Base-by-base conservation (phyloP, 2,329 filamentous ascomycete genomes). In the Hirsutella minnesotensis region DNA sequence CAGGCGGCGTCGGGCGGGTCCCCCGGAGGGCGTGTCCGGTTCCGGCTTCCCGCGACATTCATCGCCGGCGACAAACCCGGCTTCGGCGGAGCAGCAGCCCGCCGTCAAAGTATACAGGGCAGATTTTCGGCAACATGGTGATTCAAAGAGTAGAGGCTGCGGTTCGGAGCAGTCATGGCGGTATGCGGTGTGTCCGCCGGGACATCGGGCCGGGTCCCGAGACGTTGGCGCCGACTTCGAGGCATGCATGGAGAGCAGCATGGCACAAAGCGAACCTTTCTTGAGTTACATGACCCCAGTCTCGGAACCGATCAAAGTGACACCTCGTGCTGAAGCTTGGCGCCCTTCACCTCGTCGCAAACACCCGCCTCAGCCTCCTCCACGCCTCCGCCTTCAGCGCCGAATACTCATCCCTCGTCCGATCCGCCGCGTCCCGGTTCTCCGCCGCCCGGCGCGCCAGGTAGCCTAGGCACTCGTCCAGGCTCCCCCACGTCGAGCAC, bases 381-480 rank as follows among this genome's bases (percentile, higher is more conserved):
- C 51, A 46, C 5, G 49, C 51, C 47, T 60, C 58, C 10, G 39
- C 40, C 49, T 58, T 60, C 10, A 60, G 41, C 1, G 58, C 57
- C 2, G 35, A 15, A 8, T 58, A 59, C 46, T 60, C 58, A 29
- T 58, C 53, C 34, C 45, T 27, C 13, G 58, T 61, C 33, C 58
- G 49, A 1, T 53, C 54, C 4, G 59, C 61, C 9, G 62, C 62
- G 46, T 64, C 63, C 9, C 56, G 49, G 43, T 66, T 66, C 56
- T 66, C 64, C 3, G 61, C 52, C 4, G 61, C 63, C 24, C 63
- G 49, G 19, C 63, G 51, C 3, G 56, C 49, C 19, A 66, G 49
- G 44, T 65, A 66, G 9, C 53, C 59, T 46, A 66, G 49, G 40
- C 63, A 66, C 48, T 66, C 63, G 5, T 51, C 52, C 37, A 66